phyloP scores from a whole-genome alignment of 768 basidiomycete species.

The Phylloporus sp. region DNA sequence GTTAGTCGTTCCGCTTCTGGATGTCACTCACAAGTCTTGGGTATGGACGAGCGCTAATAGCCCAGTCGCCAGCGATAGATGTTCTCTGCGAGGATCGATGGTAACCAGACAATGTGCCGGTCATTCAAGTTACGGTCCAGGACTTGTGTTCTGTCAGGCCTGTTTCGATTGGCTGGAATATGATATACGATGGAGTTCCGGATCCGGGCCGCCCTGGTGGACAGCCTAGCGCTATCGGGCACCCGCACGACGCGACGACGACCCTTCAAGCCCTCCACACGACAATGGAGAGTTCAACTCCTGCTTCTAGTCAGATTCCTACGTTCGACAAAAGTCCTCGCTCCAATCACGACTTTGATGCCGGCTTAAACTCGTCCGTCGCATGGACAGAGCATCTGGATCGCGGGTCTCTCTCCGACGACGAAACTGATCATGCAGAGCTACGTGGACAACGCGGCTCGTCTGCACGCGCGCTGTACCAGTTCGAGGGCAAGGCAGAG shows the following conservation, averaged over 20 bases:
- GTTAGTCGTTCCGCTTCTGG: no score
- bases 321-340: conserved; percentile 25
- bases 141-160: no score
- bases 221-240: no score
- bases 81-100: no score
- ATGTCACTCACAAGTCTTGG: no score
- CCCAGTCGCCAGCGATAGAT: no score
- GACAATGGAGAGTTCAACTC: conserved; percentile 23
- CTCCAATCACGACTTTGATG: conserved; percentile 52
- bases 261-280: conserved; percentile 36
- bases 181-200: conserved; percentile 1
- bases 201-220: not conserved
- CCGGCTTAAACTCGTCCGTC: conserved; percentile 69
- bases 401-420: conserved; percentile 44
- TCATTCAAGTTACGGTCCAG: no score
- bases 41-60: no score
- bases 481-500: conserved; percentile 71
- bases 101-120: no score
- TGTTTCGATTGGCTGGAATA: not conserved
- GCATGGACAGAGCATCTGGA: conserved; percentile 71
- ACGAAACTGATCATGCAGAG: conserved; percentile 37
- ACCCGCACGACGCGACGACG: conserved; percentile 24
- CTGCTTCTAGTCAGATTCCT: conserved; percentile 4
- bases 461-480: conserved; percentile 64
- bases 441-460: conserved; percentile 35